Evolutionary conservation across 306 rosid genomes (phyloP).

Genomic region (Trifolium repens): DNA sequence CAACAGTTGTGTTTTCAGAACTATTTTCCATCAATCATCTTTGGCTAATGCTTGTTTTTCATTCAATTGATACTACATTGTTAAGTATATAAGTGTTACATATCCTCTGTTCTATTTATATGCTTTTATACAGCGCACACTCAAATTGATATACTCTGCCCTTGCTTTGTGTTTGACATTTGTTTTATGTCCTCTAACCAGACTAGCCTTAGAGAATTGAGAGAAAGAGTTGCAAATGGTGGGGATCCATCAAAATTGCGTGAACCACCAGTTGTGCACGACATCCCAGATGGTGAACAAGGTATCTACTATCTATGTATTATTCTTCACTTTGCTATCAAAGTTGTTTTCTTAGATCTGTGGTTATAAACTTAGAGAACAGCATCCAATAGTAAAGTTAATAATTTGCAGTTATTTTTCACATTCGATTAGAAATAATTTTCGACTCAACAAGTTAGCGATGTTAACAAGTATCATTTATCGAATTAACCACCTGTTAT

Average conservation of each 20-base stretch:
- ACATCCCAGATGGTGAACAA: constrained; percentile 49
- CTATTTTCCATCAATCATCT: constrained; percentile 9
- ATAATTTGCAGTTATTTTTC: constrained; percentile 20
- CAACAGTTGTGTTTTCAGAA: neutral
- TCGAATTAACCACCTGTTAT: neutral
- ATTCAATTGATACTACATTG: neutral
- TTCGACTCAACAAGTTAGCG: constrained; percentile 20
- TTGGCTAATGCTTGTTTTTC: neutral
- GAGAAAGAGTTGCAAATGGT: constrained; percentile 93
- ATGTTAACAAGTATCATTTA: neutral
- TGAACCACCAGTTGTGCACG: constrained; percentile 54
- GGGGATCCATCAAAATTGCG: constrained; percentile 89
- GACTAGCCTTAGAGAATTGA: constrained; percentile 77
- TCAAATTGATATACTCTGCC: neutral
- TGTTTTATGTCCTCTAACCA: constrained; percentile 33
- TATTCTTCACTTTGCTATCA: constrained; percentile 13
- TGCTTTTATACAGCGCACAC: neutral
- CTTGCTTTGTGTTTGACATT: neutral
- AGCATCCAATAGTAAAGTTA: neutral
- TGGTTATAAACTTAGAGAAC: constrained; percentile 14
- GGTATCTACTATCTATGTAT: constrained; percentile 56
- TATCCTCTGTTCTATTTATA: neutral
- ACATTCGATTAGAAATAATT: constrained; percentile 1
- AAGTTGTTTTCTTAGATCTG: constrained; percentile 22
- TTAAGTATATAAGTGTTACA: neutral